phyloP scores from a whole-genome alignment of 805 yeast species.

The Naumovozyma baii region DNA sequence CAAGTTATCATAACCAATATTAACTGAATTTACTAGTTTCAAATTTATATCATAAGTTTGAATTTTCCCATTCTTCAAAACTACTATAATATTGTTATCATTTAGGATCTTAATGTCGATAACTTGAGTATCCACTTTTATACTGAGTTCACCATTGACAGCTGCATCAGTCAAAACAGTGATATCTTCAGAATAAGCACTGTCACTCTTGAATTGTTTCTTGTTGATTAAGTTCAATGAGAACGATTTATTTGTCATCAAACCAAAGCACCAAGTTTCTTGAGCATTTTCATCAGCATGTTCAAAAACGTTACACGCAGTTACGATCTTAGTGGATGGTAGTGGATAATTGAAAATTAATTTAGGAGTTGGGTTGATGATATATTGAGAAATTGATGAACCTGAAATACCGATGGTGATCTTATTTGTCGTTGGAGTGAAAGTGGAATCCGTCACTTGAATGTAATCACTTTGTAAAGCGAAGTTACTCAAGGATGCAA shows the following conservation, averaged over 20 bases:
- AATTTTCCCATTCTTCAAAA: constrained; percentile 24
- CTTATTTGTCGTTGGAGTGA: constrained; percentile 15
- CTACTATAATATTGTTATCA: constrained; percentile 13
- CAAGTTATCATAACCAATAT: constrained; percentile 18
- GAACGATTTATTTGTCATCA: constrained; percentile 15
- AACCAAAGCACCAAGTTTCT: constrained; percentile 22
- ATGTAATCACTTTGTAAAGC: constrained; percentile 16
- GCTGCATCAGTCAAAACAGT: constrained; percentile 3
- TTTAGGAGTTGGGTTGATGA: constrained; percentile 31
- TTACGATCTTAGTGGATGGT: constrained; percentile 28
- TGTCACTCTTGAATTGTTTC: constrained; percentile 4
- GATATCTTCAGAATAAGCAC: constrained; percentile 8
- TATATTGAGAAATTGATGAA: constrained; percentile 27
- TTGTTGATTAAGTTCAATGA: constrained; percentile 14
- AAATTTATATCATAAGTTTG: constrained; percentile 21
- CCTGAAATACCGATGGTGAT: constrained; percentile 30
- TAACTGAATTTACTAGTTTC: constrained; percentile 16
- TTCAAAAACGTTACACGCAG: constrained; percentile 24
- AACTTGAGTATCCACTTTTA: constrained; percentile 12
- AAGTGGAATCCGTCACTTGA: constrained; percentile 19
- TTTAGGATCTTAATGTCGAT: constrained; percentile 14
- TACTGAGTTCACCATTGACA: constrained; percentile 11
- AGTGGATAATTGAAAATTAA: constrained; percentile 26
- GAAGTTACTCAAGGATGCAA: constrained; percentile 21
- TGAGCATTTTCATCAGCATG: constrained; percentile 5